These are phyloP conservation scores for Plectosphaerella plurivora DNA, from an alignment of 2,329 filamentous ascomycete genomes.

Conservation along the genomic window DNA sequence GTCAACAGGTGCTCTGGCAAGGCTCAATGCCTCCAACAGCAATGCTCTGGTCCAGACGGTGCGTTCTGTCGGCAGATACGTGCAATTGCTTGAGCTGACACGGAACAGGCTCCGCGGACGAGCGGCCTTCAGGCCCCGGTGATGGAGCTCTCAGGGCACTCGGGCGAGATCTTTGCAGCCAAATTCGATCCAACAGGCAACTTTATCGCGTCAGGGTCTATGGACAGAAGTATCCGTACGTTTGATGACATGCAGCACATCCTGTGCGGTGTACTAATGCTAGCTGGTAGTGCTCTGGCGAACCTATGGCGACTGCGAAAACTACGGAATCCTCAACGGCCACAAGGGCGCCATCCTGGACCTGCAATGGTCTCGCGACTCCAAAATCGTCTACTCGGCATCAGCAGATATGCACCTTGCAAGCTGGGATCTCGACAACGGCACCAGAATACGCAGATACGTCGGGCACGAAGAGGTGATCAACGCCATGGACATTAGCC, in stretches of 20 bases:
- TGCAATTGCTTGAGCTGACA: constrained; percentile 9
- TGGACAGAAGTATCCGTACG: constrained; percentile 87
- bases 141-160: constrained; percentile 82
- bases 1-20: constrained; percentile 42
- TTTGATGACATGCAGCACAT: neutral
- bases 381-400: constrained; percentile 82
- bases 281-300: constrained; percentile 76
- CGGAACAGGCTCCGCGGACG: constrained; percentile 65
- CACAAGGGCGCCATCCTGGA: constrained; percentile 91
- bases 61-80: constrained; percentile 17
- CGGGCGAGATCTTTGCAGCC: constrained; percentile 85
- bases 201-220: constrained; percentile 87
- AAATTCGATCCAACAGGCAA: constrained; percentile 87
- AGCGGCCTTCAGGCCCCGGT: constrained; percentile 84
- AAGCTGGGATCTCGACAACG: constrained; percentile 91
- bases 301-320: constrained; percentile 88
- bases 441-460: constrained; percentile 87
- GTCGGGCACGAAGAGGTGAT: constrained; percentile 94
- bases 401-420: constrained; percentile 91
- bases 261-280: constrained; percentile 1
- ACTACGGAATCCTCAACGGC: constrained; percentile 83
- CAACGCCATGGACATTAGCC: constrained; percentile 84
- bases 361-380: constrained; percentile 95
- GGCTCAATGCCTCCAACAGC: constrained; percentile 43
- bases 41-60: constrained; percentile 48